Evolutionary conservation across 345 rosid genomes (phyloP).

Genomic region (Bruguiera gymnorhiza): DNA sequence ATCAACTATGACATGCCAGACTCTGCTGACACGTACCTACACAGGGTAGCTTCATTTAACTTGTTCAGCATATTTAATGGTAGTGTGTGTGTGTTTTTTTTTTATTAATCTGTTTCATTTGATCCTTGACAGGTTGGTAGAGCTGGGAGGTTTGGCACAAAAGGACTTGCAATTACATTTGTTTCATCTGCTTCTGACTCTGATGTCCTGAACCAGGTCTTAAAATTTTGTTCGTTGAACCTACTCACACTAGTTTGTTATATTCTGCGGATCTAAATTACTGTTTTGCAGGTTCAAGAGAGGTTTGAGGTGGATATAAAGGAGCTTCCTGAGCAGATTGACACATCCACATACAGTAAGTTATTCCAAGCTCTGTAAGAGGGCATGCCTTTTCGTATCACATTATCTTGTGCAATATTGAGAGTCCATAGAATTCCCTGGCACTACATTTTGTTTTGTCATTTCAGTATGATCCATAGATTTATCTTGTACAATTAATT

Average conservation of each 20-base stretch:
- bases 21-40: conserved; percentile 96
- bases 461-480: too few species aligned
- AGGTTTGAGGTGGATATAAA: conserved; percentile 95
- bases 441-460: too few species aligned
- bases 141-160: conserved; percentile 99
- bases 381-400: too few species aligned
- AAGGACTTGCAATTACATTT: conserved; percentile 96
- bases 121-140: conserved; percentile 68
- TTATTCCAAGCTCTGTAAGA: not conserved
- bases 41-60: conserved; percentile 53
- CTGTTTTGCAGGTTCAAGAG: conserved; percentile 66
- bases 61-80: not conserved
- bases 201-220: conserved; percentile 90
- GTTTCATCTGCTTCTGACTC: conserved; percentile 91
- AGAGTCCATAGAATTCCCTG: too few species aligned
- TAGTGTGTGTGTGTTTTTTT: not conserved
- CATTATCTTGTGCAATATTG: too few species aligned
- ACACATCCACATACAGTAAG: conserved; percentile 91
- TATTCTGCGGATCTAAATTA: not conserved
- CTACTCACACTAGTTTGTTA: not conserved
- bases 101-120: not conserved
- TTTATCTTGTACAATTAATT: too few species aligned
- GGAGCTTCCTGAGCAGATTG: conserved; percentile 96
- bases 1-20: conserved; percentile 99
- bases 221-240: conserved; percentile 1